Conservation (phyloP, 139 green algal genomes). For the Closterium sp. region DNA sequence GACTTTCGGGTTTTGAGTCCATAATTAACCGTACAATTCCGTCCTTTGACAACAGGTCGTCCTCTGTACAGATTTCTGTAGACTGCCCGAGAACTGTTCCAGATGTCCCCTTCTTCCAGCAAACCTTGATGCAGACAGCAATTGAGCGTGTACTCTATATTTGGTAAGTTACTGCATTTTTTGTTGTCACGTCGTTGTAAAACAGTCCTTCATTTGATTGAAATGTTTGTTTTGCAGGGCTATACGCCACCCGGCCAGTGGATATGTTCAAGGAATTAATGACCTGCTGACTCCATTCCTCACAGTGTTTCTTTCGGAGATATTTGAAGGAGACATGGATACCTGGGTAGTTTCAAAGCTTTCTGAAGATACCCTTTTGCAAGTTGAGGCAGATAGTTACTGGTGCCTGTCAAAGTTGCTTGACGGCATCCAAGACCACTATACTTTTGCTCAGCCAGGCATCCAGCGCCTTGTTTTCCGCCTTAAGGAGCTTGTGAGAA, state of each 20-base stretch:
- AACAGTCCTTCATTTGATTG: background rate
- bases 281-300: conserved; percentile 96
- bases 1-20: background rate
- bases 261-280: conserved; percentile 89
- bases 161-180: conserved; percentile 19
- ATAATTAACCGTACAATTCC: background rate
- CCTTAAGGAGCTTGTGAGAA: conserved; percentile 72
- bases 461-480: conserved; percentile 91
- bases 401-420: conserved; percentile 93
- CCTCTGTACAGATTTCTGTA: conserved; percentile 77
- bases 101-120: conserved; percentile 83
- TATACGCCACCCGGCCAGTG: conserved; percentile 49
- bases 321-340: conserved; percentile 58
- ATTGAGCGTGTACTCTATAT: conserved; percentile 93
- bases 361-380: conserved; percentile 28
- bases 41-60: background rate
- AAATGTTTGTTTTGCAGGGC: conserved; percentile 9
- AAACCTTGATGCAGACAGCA: conserved; percentile 74
- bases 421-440: conserved; percentile 93
- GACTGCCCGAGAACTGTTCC: conserved; percentile 91
- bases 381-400: conserved; percentile 89
- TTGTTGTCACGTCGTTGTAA: background rate
- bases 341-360: conserved; percentile 41
- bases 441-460: conserved; percentile 94
- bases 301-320: conserved; percentile 81